Percentiles rank a stretch among this genome's conserved stretches.
phyloP scores from a whole-genome alignment of 495 filamentous ascomycete genomes.

The Xeromyces bisporus region DNA sequence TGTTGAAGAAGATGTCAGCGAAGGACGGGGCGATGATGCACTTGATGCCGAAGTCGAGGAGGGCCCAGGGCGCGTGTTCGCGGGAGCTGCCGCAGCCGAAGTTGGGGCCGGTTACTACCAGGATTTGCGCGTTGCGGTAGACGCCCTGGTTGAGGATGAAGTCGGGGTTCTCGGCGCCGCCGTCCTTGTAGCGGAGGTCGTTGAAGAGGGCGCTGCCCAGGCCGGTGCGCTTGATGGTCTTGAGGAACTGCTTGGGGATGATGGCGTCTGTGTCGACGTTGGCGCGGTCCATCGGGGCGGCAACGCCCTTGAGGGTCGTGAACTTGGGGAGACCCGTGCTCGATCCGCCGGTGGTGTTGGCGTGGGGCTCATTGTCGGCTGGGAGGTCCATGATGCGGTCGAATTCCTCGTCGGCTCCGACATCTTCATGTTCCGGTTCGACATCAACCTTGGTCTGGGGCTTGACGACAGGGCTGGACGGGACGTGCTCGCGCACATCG shows the following conservation, averaged over 20 bases:
- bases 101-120: constrained; percentile 85
- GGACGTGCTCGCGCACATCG: constrained; percentile 68
- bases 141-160: constrained; percentile 87
- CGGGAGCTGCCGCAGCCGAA: constrained; percentile 90
- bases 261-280: constrained; percentile 98
- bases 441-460: constrained; percentile 35
- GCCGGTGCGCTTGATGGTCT: constrained; percentile 97
- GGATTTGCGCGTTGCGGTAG: constrained; percentile 72
- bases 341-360: constrained; percentile 33
- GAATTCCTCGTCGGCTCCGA: constrained; percentile 55
- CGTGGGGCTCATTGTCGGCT: constrained; percentile 48
- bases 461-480: constrained; percentile 39
- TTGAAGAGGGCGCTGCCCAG: constrained; percentile 79
- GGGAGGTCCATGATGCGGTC: constrained; percentile 67
- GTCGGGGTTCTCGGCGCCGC: constrained; percentile 54
- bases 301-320: constrained; percentile 64
- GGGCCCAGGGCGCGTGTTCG: constrained; percentile 94
- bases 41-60: constrained; percentile 91
- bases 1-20: constrained; percentile 99
- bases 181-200: constrained; percentile 63
- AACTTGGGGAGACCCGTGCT: constrained; percentile 66
- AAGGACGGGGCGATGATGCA: constrained; percentile 85
- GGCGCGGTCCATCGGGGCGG: constrained; percentile 68
- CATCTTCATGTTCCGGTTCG: constrained; percentile 52
- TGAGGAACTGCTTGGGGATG: constrained; percentile 97